phyloP scores from a whole-genome alignment of 2,329 filamentous ascomycete species.

The Microsporum audouinii region DNA sequence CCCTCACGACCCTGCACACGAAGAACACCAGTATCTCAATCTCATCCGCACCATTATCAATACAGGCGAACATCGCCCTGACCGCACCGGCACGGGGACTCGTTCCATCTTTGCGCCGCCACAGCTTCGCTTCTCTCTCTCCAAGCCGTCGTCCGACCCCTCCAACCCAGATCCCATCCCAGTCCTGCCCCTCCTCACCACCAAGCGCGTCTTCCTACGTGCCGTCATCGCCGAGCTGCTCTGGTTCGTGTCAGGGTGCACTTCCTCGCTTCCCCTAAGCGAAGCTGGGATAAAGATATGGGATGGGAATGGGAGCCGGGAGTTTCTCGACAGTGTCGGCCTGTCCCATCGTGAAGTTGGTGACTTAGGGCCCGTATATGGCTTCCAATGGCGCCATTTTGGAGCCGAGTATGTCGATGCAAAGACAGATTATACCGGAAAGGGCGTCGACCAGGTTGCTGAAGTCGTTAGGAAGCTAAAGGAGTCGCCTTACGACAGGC shows the following conservation, averaged over 20 bases:
- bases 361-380: constrained; percentile 90
- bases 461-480: constrained; percentile 80
- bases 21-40: constrained; percentile 89
- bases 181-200: constrained; percentile 85
- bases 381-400: constrained; percentile 98
- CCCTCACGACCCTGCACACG: constrained; percentile 42
- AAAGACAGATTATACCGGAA: constrained; percentile 67
- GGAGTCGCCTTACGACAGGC: constrained; percentile 71
- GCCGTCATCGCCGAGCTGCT: constrained; percentile 86
- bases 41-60: constrained; percentile 75
- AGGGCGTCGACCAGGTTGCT: constrained; percentile 87
- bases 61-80: constrained; percentile 75
- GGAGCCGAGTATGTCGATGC: constrained; percentile 78
- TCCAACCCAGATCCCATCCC: constrained; percentile 34
- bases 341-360: constrained; percentile 71
- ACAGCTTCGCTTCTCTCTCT: constrained; percentile 77
- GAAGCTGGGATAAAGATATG: constrained; percentile 86
- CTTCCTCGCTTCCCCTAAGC: constrained; percentile 64
- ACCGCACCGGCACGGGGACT: constrained; percentile 89
- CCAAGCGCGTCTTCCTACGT: constrained; percentile 87
- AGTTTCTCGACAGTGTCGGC: constrained; percentile 77
- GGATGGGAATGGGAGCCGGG: constrained; percentile 91
- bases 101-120: constrained; percentile 77
- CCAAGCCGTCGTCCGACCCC: constrained; percentile 36
- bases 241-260: constrained; percentile 85